Evolutionary conservation across 176 grass and related monocot species (phyloP), one percentile per base, ranked within the genome.

Genomic region (Bromus sterilis): DNA sequence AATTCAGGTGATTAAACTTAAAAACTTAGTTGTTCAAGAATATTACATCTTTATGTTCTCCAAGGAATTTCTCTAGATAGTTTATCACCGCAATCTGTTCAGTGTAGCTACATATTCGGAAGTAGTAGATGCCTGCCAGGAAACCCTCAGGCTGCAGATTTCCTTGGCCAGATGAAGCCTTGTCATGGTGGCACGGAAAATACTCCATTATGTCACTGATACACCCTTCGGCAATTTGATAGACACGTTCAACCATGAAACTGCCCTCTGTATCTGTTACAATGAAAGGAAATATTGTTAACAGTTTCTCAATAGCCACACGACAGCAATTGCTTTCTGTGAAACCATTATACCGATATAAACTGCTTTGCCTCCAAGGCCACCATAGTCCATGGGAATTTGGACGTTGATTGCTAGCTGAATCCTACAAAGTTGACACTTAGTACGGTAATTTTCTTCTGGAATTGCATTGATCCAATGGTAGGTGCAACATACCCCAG

Each of bases 51-150:
- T 89, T 88, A 56, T 95, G 88, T 81, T 95, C 90, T 58, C 25
- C 14, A 0, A 98, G 93, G 79, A 98, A 98, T 49, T 88, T 98
- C 74, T 93, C 93, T 75, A 98, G 64, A 78, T 95, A 93, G 86
- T 95, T 98, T 91, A 91, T 91, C 30, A 82, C 86, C 26, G 96
- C 96, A 88, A 93, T 98, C 87, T 98, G 96, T 86, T 98, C 93
- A 0, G 96, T 93, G 75, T 95, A 98, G 86, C 96, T 98, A 82
- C 96, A 98, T 77, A 98, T 86, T 56, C 89, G 72, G 77, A 98
- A 98, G 83, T 98, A 98, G 77, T 91, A 98, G 64, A 98, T 98
- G 56, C 89, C 86, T 60, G 87, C 79, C 24, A 98, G 80, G 79
- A 95, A 98, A 80, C 58, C 53, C 78, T 93, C 86, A 33, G 88